Conservation (phyloP, 129 eudicot genomes). For the Saposhnikovia divaricata region DNA sequence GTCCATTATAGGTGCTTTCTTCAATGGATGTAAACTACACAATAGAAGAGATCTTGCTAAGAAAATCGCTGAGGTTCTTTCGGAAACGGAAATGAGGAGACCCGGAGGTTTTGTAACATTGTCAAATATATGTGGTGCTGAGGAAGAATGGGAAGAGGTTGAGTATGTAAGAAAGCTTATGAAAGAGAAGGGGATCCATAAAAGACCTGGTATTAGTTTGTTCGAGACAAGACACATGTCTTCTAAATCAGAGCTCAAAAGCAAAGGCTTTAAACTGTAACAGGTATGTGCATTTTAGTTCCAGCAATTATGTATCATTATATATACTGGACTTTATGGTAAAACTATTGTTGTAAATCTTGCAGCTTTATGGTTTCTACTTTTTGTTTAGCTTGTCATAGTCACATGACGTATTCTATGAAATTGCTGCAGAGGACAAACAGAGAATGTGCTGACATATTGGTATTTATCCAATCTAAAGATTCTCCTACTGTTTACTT, state of each 20-base stretch:
- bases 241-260: background rate
- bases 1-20: no score
- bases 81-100: no score
- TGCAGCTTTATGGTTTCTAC: background rate
- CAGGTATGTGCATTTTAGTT: background rate
- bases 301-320: background rate
- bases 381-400: background rate
- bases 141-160: no score
- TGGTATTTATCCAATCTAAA: background rate
- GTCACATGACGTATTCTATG: background rate
- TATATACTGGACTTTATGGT: background rate
- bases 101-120: no score
- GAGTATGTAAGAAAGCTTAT: no score
- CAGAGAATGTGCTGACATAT: background rate
- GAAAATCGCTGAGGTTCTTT: no score
- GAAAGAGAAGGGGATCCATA: no score
- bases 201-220: no score
- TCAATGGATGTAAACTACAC: no score
- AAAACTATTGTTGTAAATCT: background rate
- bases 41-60: no score
- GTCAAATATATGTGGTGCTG: no score
- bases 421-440: background rate
- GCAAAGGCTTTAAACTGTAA: background rate
- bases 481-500: background rate
- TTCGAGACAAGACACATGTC: conserved; percentile 2